Evolutionary conservation across 2,329 filamentous ascomycete species (phyloP).

Genomic region (Anthostomella pinea): DNA sequence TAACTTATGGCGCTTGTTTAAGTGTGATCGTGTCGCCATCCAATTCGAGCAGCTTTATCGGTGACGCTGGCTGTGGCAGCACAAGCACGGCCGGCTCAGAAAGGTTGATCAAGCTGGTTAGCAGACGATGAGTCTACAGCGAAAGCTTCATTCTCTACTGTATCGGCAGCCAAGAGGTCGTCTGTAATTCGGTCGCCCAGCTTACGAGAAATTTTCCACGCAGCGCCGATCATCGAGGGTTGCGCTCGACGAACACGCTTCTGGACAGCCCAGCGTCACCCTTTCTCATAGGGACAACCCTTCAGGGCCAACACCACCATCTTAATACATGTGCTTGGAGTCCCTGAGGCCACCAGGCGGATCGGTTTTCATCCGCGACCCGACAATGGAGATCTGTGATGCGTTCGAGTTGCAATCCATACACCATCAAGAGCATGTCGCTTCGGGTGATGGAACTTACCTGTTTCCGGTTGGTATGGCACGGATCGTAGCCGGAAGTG

Average conservation of each 20-base stretch:
- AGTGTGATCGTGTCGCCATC: slow-evolving; percentile 4
- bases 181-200: slow-evolving; percentile 12
- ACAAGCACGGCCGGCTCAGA: slow-evolving; percentile 11
- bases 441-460: slow-evolving; percentile 13
- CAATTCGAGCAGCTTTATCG: slow-evolving; percentile 17
- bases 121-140: slow-evolving; percentile 2
- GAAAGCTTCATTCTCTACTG: background rate
- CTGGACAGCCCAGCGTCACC: too few relatives aligned
- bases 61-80: slow-evolving; percentile 20
- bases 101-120: background rate
- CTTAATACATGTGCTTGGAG: slow-evolving; percentile 10
- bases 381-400: slow-evolving; percentile 17
- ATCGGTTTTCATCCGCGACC: slow-evolving; percentile 15
- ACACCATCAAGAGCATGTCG: slow-evolving; percentile 10
- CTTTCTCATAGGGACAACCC: slow-evolving; percentile 1
- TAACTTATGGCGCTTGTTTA: slow-evolving; percentile 4
- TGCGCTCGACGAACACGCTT: slow-evolving; percentile 15
- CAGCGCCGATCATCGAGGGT: slow-evolving; percentile 10
- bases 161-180: background rate
- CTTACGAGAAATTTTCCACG: slow-evolving; percentile 8
- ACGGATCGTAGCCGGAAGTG: slow-evolving; percentile 10
- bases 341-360: slow-evolving; percentile 13
- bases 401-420: slow-evolving; percentile 18
- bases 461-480: slow-evolving; percentile 21
- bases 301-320: slow-evolving; percentile 1